Percentiles rank a stretch among this genome's conserved stretches.
These are phyloP conservation scores for Tolypocladium ophioglossoides DNA, from an alignment of 2,329 filamentous ascomycete species.

Conservation along the genomic window DNA sequence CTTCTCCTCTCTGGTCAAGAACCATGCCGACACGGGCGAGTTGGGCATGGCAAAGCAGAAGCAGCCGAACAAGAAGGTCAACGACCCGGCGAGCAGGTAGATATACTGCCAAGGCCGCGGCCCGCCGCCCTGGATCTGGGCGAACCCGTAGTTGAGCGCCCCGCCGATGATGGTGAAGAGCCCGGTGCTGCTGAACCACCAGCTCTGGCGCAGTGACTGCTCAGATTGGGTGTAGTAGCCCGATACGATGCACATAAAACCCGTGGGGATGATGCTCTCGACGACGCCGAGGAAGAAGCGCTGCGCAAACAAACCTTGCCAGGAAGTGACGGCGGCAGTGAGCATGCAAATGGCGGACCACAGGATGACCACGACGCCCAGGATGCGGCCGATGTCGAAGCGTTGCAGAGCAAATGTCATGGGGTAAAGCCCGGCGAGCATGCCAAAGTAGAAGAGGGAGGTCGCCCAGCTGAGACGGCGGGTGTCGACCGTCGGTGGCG, in stretches of 20 bases:
- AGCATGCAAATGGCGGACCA: slow-evolving; percentile 60
- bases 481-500: slow-evolving; percentile 51
- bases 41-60: slow-evolving; percentile 57
- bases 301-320: slow-evolving; percentile 54
- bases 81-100: slow-evolving; percentile 51
- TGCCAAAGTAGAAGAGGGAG: slow-evolving; percentile 71
- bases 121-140: slow-evolving; percentile 43
- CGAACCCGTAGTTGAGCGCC: slow-evolving; percentile 56
- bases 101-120: slow-evolving; percentile 60
- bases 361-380: slow-evolving; percentile 51
- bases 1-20: slow-evolving; percentile 51
- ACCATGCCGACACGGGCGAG: slow-evolving; percentile 58
- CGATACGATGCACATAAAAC: slow-evolving; percentile 53
- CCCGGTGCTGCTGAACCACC: slow-evolving; percentile 54
- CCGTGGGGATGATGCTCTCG: slow-evolving; percentile 54
- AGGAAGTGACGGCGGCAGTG: slow-evolving; percentile 54
- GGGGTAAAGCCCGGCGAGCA: slow-evolving; percentile 64
- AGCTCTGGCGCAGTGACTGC: slow-evolving; percentile 53
- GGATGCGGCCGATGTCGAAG: slow-evolving; percentile 52
- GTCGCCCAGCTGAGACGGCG: slow-evolving; percentile 65
- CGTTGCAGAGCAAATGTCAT: slow-evolving; percentile 62
- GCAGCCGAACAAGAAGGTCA: slow-evolving; percentile 55
- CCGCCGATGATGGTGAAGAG: slow-evolving; percentile 54
- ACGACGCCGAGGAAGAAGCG: slow-evolving; percentile 54
- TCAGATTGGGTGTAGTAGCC: slow-evolving; percentile 56